These are phyloP conservation scores for Colletotrichum plurivorum DNA, from an alignment of 2,329 filamentous ascomycete species.

Conservation along the genomic window DNA sequence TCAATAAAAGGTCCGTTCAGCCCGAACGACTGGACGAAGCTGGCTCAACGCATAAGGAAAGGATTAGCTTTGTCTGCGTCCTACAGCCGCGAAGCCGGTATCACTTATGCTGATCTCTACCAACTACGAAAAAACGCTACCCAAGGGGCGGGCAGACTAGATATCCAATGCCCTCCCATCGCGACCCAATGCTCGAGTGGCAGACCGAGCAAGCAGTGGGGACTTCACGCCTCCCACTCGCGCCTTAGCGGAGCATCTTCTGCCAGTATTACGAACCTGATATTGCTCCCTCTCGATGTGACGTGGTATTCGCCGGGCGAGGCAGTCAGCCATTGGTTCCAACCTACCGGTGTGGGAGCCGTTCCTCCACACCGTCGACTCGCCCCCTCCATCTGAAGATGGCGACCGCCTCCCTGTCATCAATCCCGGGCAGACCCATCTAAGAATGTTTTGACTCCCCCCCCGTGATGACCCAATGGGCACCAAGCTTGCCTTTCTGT, in stretches of 20 bases:
- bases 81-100: conserved; percentile 1
- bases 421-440: conserved; percentile 25
- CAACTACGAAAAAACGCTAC: not conserved
- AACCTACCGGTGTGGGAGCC: not conserved
- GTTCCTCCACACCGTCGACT: conserved; percentile 9
- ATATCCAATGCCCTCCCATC: too few species aligned
- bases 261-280: not conserved
- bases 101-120: conserved; percentile 17
- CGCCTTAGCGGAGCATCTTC: too few species aligned
- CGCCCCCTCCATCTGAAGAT: conserved; percentile 12
- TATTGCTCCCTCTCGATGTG: not conserved
- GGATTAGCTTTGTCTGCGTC: not conserved
- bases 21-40: not conserved
- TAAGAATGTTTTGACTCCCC: conserved; percentile 19
- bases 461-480: conserved; percentile 21
- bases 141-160: not conserved
- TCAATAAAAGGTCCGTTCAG: not conserved
- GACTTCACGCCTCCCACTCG: too few species aligned
- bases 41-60: not conserved
- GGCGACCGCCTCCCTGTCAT: conserved; percentile 6
- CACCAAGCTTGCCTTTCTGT: not conserved
- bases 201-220: too few species aligned
- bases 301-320: not conserved
- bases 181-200: too few species aligned
- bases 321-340: not conserved